Base-by-base conservation (phyloP, 768 basidiomycete species). In the Pulveroboletus sp. region DNA sequence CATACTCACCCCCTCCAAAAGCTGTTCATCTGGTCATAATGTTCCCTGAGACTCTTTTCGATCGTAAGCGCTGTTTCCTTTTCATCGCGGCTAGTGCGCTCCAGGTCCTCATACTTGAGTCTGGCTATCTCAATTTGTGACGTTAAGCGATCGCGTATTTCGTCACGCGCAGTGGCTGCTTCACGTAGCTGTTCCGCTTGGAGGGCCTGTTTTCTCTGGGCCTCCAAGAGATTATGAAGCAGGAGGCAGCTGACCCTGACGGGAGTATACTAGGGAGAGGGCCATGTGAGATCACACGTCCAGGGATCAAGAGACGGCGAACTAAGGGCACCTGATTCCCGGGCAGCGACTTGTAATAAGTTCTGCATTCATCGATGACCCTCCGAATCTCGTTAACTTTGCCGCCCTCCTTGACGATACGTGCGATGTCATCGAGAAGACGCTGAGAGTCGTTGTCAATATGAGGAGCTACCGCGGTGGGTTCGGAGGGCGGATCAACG, bases 341-440 rank as follows among this genome's bases (percentile, higher is more conserved):
- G 18, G 77, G 74, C 51, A 74, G 73, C 1, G 61, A 63, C 32
- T 71, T 64, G 50, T 82, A 69, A 54, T 81, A 83, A 1, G 70
- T 58, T 51, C 68, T 73, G 45, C 75, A 71, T 17, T 82, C 78
- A 9, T 74, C 71, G 47, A 82, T 79, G 30, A 82, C 64, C 50
- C 75, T 64, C 24, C 77, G 76, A 35, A 80, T 67, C 40, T 71
- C 67, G 21, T 72, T 57, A 60, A 82, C 75, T 5, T 79, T 75
- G 1, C 75, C 79, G 2, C 84, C 84, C 49, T 75, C 71, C 47
- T 77, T 76, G 38, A 81, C 76, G 46, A 86, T 73, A 15, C 69
- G 71, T 17, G 74, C 71, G 50, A 86, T 77, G 21, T 74, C 72
- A 44, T 76, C 69, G 44, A 81, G 78, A 6, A 87, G 69, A n/a